Evolutionary conservation across 179 eudicot species (phyloP).

Genomic region (Camellia oleifera): DNA sequence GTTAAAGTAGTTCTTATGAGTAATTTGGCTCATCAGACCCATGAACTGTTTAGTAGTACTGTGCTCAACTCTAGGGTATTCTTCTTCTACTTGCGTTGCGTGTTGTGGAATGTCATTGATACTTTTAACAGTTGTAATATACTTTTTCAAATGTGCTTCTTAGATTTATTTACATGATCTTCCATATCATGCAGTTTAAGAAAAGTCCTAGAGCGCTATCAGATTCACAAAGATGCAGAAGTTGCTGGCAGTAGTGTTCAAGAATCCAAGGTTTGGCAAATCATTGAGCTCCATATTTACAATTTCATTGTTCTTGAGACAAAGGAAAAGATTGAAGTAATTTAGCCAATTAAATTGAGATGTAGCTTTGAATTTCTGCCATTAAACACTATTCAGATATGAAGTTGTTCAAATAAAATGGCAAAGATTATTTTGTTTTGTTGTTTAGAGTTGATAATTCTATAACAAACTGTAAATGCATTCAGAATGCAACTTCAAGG

Average conservation of each 20-base stretch:
- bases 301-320: not conserved
- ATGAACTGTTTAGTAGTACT: not conserved
- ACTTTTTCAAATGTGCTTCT: not conserved
- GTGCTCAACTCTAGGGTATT: not conserved
- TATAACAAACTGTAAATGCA: not conserved
- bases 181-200: constrained; percentile 14
- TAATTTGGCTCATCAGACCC: too few species aligned
- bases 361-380: not conserved
- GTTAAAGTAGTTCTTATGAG: too few species aligned
- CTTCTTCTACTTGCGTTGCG: not conserved
- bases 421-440: not conserved
- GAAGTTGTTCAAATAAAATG: not conserved
- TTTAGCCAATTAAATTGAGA: not conserved
- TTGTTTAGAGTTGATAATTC: not conserved
- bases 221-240: constrained; percentile 6
- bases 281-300: not conserved
- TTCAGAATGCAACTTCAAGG: not conserved
- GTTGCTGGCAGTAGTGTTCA: constrained; percentile 5
- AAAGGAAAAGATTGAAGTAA: not conserved
- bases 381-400: not conserved
- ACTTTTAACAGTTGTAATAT: not conserved
- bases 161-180: not conserved
- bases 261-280: constrained; percentile 11
- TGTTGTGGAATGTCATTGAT: not conserved
- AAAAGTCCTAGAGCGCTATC: constrained; percentile 11